These are phyloP conservation scores for Bryopsis sp. DNA, from an alignment of 139 green algal genomes.

Conservation along the genomic window DNA sequence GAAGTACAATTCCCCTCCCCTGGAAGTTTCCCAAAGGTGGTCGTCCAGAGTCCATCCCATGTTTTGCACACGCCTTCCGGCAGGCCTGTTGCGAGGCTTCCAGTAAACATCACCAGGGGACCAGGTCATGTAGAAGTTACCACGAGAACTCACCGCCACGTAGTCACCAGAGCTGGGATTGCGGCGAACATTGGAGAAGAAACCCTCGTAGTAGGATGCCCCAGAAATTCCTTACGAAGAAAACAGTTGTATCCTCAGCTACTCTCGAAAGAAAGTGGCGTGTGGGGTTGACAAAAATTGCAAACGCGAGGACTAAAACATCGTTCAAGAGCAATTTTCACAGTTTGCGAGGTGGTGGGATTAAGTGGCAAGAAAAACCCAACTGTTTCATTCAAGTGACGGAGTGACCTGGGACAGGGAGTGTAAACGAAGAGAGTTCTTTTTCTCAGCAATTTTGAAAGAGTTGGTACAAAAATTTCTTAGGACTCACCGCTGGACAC, in stretches of 20 bases:
- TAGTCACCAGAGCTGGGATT: conserved; percentile 67
- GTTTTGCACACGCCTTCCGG: conserved; percentile 80
- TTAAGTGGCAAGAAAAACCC: too few species aligned
- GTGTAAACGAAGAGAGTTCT: too few species aligned
- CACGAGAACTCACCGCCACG: conserved; percentile 84
- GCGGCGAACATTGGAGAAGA: conserved; percentile 83
- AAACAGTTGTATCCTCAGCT: too few species aligned
- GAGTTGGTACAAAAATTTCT: neutral
- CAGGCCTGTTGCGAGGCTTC: conserved; percentile 87
- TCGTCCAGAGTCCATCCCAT: conserved; percentile 83
- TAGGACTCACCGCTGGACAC: conserved; percentile 59
- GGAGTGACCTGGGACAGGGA: too few species aligned
- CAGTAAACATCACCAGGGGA: conserved; percentile 81
- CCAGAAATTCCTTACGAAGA: conserved; percentile 94
- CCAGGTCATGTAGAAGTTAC: conserved; percentile 99
- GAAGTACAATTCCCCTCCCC: conserved; percentile 80
- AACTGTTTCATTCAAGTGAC: too few species aligned
- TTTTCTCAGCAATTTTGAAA: too few species aligned
- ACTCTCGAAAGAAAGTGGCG: conserved; percentile 29
- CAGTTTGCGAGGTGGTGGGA: too few species aligned
- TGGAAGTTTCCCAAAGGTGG: conserved; percentile 81
- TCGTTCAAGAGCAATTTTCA: too few species aligned
- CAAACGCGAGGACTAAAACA: too few species aligned
- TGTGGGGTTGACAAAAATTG: too few species aligned
- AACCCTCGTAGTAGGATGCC: conserved; percentile 96